Evolutionary conservation across 192 early-diverging fungal genomes (phyloP), one percentile per base, ranked within the genome.

Genomic region (Backusella psychrophila): DNA sequence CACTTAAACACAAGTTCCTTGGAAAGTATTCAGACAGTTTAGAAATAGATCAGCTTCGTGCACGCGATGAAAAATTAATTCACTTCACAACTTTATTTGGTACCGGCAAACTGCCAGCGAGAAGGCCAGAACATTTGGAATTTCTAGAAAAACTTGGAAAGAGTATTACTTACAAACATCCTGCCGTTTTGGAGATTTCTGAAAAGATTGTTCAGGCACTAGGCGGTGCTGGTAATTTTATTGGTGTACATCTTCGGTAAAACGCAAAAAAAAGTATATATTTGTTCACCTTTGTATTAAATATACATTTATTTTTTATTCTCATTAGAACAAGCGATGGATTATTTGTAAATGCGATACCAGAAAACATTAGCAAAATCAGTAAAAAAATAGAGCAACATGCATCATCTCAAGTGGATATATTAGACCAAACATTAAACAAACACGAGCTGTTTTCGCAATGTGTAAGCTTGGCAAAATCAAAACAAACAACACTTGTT

Each of bases 171-270:
- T 83, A 80, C 69, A 68, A 41, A 21, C 82, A 83, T 34, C 82
- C 82, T 11, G 59, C 78, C 4, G 78, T 83, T 5, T 36, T 74
- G 1, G 15, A 69, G 6, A 68, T 75, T 3, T 69, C 82, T 69
- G 75, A 83, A 4, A 46, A 53, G 15, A 56, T 83, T 23, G 31
- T 80, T 9, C 23, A 77, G 1, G 53, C 63, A 15, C 52, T 83
- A 2, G 76, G 76, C 19, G 82, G 82, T 4, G 34, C 66, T 33
- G 82, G 77, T 19, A 74, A 76, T 31, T 83, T 80, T 34, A 77
- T 83, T 26, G 82, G 82, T 15, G 49, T 80, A 5, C 82, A 83
- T 72, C 52, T 83, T 38, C 76, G 82, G 82, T 80, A 79, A 63
- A 63, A 15, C 23, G 23, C 56, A 63, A 63, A 56, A 23, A 26